Base-by-base conservation (phyloP, 805 yeast species). In the Metschnikowia corniflorae region DNA sequence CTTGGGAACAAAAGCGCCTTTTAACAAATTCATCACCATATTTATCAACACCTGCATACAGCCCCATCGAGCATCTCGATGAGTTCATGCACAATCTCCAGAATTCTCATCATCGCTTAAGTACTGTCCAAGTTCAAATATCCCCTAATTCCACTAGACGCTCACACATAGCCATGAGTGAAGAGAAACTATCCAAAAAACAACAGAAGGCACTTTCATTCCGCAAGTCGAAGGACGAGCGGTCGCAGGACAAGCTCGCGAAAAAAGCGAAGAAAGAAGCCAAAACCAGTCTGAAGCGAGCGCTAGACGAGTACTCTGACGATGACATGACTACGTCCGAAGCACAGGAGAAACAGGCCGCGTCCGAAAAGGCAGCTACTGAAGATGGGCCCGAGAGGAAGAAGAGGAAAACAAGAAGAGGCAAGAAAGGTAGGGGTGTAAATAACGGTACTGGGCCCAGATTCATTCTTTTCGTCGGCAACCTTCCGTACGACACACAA, bases 391-490 rank as follows among this genome's bases (percentile, higher is more conserved):
- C 62, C 10, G 68, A 63, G 5, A 71, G 68, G 50, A 82, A 82
- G 68, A 82, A 78, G 57, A 67, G 91, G 47, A 81, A 83, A 58
- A 80, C 89, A 3, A 75, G 91, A 64, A 70, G 86, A 60, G 88
- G 89, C 18, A 82, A 82, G 63, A 81, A 82, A 45, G 84, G 84
- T 15, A 78, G 72, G 57, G 81, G 79, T 9, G 61, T 58, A 4
- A 65, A 61, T 42, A 68, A 64, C 21, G 68, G 66, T 7, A 61
- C 55, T 44, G 81, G 77, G 13, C 82, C 78, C 38, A 69, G 95
- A 53, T 89, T 83, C 52, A 74, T 93, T 37, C 63, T 93, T 21
- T 93, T 93, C 62, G 86, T 89, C 7, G 98, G 98, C 4, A 88
- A 89, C 53, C 66, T 93, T 37, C 95, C 97, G 3, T 86, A 77